phyloP scores from a whole-genome alignment of 129 eudicot species.

The Mikania micrantha region DNA sequence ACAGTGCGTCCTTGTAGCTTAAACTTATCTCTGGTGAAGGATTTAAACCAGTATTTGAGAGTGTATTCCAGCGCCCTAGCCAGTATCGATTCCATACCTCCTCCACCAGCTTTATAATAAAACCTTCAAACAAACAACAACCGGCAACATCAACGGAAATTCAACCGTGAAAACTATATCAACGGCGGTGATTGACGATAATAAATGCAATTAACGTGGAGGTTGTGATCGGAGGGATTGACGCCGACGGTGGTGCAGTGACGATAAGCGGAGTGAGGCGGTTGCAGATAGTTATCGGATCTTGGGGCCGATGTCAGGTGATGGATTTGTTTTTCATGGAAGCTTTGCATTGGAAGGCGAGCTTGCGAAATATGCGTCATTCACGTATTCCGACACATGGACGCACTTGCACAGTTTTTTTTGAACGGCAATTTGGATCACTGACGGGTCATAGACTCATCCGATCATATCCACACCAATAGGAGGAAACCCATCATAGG shows the following conservation, averaged over 20 bases:
- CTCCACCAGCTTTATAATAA: background rate
- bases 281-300: slow-evolving; percentile 21
- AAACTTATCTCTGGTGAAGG: slow-evolving; percentile 88
- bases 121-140: background rate
- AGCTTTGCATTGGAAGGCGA: slow-evolving; percentile 19
- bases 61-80: slow-evolving; percentile 89
- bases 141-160: slow-evolving; percentile 3
- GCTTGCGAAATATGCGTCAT: slow-evolving; percentile 7
- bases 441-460: too few species aligned
- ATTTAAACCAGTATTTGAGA: slow-evolving; percentile 86
- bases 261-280: slow-evolving; percentile 13
- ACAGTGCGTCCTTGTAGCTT: slow-evolving; percentile 80
- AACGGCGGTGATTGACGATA: background rate
- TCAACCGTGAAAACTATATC: background rate
- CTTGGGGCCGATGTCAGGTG: slow-evolving; percentile 19
- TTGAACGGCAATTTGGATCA: too few species aligned
- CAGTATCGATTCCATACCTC: slow-evolving; percentile 74
- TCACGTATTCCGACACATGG: too few species aligned
- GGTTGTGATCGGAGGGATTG: slow-evolving; percentile 17
- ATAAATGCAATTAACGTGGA: background rate
- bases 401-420: too few species aligned
- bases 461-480: too few species aligned
- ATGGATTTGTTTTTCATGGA: slow-evolving; percentile 8
- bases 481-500: too few species aligned
- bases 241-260: slow-evolving; percentile 9